Evolutionary conservation across 257 asterid species (phyloP).

Genomic region (Solanum virginianum): DNA sequence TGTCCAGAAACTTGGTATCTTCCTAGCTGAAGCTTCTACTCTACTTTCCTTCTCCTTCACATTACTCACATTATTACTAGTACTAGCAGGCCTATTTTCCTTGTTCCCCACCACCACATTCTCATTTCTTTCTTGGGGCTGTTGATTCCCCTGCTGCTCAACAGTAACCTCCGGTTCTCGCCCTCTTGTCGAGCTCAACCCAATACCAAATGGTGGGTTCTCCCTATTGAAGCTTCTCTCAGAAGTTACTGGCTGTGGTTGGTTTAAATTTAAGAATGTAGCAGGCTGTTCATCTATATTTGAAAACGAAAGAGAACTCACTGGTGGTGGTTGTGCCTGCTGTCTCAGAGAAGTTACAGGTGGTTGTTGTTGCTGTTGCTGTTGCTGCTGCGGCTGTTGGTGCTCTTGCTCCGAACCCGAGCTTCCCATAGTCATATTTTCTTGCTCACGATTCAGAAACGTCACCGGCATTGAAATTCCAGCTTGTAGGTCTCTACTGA

Average conservation of each 20-base stretch:
- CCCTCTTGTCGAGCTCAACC: neutral
- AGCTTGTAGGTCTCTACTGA: neutral
- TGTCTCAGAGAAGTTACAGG: neutral
- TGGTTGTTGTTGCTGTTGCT: neutral
- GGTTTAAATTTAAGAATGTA: slow-evolving; percentile 9
- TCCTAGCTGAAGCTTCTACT: slow-evolving; percentile 11
- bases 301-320: neutral
- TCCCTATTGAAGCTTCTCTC: slow-evolving; percentile 4
- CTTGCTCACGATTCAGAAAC: neutral
- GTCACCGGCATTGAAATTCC: neutral
- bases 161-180: slow-evolving; percentile 1
- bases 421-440: neutral
- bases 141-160: neutral
- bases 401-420: slow-evolving; percentile 1
- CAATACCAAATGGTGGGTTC: neutral
- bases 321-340: neutral
- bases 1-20: slow-evolving; percentile 41
- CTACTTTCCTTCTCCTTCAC: slow-evolving; percentile 15
- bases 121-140: slow-evolving; percentile 1
- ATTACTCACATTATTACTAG: slow-evolving; percentile 5
- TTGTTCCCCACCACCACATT: slow-evolving; percentile 2
- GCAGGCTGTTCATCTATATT: slow-evolving; percentile 8
- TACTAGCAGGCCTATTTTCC: slow-evolving; percentile 18
- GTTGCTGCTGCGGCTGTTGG: neutral
- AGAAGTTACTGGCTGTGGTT: slow-evolving; percentile 18